Evolutionary conservation across 768 basidiomycete genomes (phyloP), one percentile per base, ranked within the genome.

Genomic region (Piloderma croceum): DNA sequence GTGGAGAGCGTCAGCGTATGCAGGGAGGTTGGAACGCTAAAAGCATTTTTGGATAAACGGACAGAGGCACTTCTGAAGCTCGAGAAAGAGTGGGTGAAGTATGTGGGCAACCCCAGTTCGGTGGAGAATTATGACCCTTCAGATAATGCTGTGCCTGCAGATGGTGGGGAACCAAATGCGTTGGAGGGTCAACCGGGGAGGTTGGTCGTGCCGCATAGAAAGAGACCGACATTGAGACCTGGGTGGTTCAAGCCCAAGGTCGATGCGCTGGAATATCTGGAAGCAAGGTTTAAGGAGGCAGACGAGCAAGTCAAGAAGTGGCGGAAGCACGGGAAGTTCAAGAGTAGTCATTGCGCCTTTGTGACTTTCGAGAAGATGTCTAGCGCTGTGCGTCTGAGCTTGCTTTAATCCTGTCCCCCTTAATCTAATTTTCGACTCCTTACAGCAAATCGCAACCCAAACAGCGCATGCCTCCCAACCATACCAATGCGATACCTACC

Each of bases 311-410:
- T 98, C 4, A 81, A 79, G 61, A 79, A 74, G 54, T 71, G 81
- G 54, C 69, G 94, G 33, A 69, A 73, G 49, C 63, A 62, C 4
- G 88, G 86, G 13, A 83, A 76, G 52, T 93, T 90, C 58, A 81
- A 75, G 50, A 73, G 91, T 2, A 90, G 89, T 1, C 80, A 83
- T 33, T 76, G 79, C 22, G 96, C 91, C 0, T 99, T 98, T 54
- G 87, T 98, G 15, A 98, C 96, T 0, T 97, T 99, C 51, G 90
- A 96, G 64, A 90, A 90, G 55, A 89, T 93, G 80, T 86, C 89
- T 1, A 84, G 83, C 50, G 90, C 91, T 19, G 90, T 92, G 58
- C 56, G 85, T 67, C 15, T 13, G 36, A 2, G 38, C 7, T 31
- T 36, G 19, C 27, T 35, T 37, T 32, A 19, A 3, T 24, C 10